phyloP scores from a whole-genome alignment of 2,329 filamentous ascomycete genomes.

The Aspergillus viridinutans region DNA sequence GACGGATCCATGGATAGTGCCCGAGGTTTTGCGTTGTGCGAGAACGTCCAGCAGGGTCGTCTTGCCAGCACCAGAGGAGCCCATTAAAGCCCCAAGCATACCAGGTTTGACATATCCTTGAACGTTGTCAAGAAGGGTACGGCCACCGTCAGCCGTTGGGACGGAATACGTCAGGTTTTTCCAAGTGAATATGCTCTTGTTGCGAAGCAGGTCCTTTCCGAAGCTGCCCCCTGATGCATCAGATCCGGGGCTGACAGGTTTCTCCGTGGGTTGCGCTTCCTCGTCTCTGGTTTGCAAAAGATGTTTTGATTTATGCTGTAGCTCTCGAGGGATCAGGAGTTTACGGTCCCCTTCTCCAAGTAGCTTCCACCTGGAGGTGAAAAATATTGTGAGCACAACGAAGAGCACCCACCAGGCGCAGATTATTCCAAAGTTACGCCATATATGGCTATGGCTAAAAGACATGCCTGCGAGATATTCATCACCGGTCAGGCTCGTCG shows the following conservation, averaged over 20 bases:
- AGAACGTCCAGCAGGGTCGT: conserved; percentile 69
- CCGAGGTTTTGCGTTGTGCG: conserved; percentile 64
- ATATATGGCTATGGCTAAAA: no score
- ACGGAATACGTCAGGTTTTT: conserved; percentile 68
- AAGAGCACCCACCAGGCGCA: no score
- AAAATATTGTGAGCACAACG: no score
- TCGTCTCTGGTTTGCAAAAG: conserved; percentile 36
- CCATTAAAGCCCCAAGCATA: conserved; percentile 71
- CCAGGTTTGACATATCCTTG: conserved; percentile 75
- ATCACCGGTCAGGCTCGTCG: conserved; percentile 51
- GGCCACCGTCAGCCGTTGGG: conserved; percentile 51
- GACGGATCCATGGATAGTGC: conserved; percentile 60
- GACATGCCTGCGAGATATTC: conserved; percentile 45
- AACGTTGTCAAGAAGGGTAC: conserved; percentile 61
- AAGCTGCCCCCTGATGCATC: conserved; percentile 4
- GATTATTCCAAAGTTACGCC: no score
- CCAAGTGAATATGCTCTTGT: conserved; percentile 70
- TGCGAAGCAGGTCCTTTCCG: conserved; percentile 56
- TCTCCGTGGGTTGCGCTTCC: conserved; percentile 31
- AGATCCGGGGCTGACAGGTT: conserved; percentile 12
- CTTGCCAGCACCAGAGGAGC: conserved; percentile 74
- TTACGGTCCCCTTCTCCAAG: no score
- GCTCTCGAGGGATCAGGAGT: no score
- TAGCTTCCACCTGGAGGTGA: no score
- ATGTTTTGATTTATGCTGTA: no score